Base-by-base conservation (phyloP, 2,329 filamentous ascomycete species). In the Colletotrichum sp. region DNA sequence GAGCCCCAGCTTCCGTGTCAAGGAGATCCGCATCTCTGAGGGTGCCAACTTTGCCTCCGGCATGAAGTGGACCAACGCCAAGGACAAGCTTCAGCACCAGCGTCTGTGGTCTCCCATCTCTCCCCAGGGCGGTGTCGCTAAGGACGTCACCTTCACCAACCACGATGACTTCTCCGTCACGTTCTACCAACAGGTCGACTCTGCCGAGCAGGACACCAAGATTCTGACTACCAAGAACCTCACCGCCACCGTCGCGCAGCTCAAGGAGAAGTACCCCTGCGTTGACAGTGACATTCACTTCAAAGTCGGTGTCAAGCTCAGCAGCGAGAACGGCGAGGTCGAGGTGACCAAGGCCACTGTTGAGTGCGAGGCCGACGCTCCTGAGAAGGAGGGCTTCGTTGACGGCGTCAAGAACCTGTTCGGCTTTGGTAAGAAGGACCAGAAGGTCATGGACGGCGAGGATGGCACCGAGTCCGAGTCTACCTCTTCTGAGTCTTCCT, bases 341-440 rank as follows among this genome's bases (percentile, higher is more conserved):
- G 94, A 96, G 77, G 90, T 98, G 68, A 84, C 90, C 72, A 92
- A 92, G 80, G 94, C 94, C n/a, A 90, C 90, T 72, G 93, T 97
- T 8, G 96, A 96, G 83, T 99, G 97, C 82, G 95, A 98, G 83
- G 91, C 94, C 30, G 94, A 98, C 68, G 90, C 89, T 6, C 84
- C 86, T 11, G 92, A 93, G 84, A 95, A 96, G 83, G 95, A 94
- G 78, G 93, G 94, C 68, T 91, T 98, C 65, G 94, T 98, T 64
- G 96, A 98, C 81, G 96, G 95, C 59, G 95, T 98, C 79, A 99
- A 99, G 89, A 98, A 96, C 78, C 91, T 98, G 77, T 98, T 99
- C 82, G 97, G 97, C 8, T 96, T 98, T 82, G 97, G 96, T 30
- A 94, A 94, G 81, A 98, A 98, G 86, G 94, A 94, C 36, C 94